Evolutionary conservation across 148 eudicot species (phyloP), one percentile per base, ranked within the genome.

Genomic region (Vaccinium vitisidaea): DNA sequence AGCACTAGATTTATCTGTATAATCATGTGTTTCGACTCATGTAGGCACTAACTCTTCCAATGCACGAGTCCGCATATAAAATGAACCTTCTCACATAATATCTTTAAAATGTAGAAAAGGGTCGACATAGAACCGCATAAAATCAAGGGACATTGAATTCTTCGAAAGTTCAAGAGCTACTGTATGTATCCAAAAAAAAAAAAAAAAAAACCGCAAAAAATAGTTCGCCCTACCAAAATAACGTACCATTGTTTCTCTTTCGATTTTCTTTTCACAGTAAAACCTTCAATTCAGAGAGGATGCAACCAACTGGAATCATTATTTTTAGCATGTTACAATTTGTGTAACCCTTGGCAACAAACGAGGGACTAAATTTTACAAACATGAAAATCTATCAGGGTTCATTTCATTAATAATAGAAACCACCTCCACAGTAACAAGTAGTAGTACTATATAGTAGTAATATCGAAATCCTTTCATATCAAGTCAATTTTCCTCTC

Each of bases 401-500:
- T 9, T 23, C 71, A 65, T 65, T 65, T 23, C 71, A 23, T 65
- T 5, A 65, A 65, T 65, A 65, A 30, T 65, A 65, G 32, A 65
- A 65, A 65, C 71, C 71, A 65, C 39, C 74, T 30, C 74, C 39
- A 30, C 30, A 69, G 27, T 69, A 15, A 69, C 18, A 27, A 13
- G 21, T 36, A 13, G 21, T 36, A 6, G 2, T 12, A 32, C 23
- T 14, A 43, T n/a, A 48, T 70, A 19, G 8, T 0, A 83, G 3
- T 2, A 36, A 36, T 63, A 63, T 63, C 30, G 1, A 63, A 61
- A 27, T 73, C 49, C 56, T 70, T 50, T 56, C 54, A 67, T 18
- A 23, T 15, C 46, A 4, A 82, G n/a, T 63, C 79, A 83, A 82
- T 84, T 85, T 81, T 73, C 80, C 19, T 80, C 52, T 36, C 83